Evolutionary conservation across 2,329 filamentous ascomycete genomes (phyloP).

Genomic region (Exserohilum turcica): DNA sequence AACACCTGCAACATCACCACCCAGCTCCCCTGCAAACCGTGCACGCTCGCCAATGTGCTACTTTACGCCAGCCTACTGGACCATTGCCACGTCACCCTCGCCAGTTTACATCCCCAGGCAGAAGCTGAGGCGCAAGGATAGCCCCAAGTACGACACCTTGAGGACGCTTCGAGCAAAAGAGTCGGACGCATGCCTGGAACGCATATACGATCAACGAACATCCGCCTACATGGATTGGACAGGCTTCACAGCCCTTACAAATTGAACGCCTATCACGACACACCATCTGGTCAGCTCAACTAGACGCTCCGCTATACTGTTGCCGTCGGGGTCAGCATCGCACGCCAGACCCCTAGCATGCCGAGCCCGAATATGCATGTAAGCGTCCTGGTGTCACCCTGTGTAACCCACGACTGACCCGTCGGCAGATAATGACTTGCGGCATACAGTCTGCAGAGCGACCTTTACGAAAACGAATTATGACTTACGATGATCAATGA

Average conservation of each 20-base stretch:
- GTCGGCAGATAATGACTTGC: constrained; percentile 5
- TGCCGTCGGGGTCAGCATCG: neutral
- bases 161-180: constrained; percentile 42
- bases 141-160: constrained; percentile 36
- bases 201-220: constrained; percentile 37
- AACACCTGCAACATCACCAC: constrained; percentile 24
- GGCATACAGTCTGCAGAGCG: constrained; percentile 2
- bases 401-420: neutral
- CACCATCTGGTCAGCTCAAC: neutral
- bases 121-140: constrained; percentile 25
- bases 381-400: neutral
- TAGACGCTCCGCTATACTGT: neutral
- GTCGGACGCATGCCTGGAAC: constrained; percentile 42
- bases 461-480: constrained; percentile 8
- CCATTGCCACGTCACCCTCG: constrained; percentile 11
- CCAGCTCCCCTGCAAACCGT: constrained; percentile 18
- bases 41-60: constrained; percentile 17
- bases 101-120: constrained; percentile 17
- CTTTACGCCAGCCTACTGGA: constrained; percentile 15
- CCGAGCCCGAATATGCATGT: neutral
- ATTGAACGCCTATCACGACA: neutral
- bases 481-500: constrained; percentile 11
- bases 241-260: constrained; percentile 19
- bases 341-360: neutral
- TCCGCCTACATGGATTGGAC: constrained; percentile 37